Percentiles rank a stretch among this genome's conserved stretches.
These are phyloP conservation scores for Brassica balearica DNA, from an alignment of 441 rosid genomes.

Conservation along the genomic window DNA sequence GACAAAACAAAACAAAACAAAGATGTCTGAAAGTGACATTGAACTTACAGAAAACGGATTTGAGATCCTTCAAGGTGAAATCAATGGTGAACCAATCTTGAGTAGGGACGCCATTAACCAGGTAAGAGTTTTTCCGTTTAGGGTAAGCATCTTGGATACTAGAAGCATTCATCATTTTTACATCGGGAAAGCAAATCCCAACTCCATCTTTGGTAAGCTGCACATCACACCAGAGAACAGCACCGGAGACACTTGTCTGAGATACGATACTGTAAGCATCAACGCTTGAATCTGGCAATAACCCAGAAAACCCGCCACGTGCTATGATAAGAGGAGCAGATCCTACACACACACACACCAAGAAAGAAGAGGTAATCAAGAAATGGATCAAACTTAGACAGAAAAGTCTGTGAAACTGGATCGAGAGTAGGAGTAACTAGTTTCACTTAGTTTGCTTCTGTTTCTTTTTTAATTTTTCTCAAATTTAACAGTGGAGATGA, in stretches of 20 bases:
- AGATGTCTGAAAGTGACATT: not conserved
- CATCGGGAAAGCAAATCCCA: slow-evolving; percentile 80
- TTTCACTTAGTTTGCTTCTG: not conserved
- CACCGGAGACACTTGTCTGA: slow-evolving; percentile 44
- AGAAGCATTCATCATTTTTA: slow-evolving; percentile 62
- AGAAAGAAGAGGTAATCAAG: slow-evolving; percentile 9
- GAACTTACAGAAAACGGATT: slow-evolving; percentile 57
- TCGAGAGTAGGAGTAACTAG: not conserved
- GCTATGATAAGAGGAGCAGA: slow-evolving; percentile 68
- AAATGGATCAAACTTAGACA: slow-evolving; percentile 3
- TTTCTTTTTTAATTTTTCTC: too few relatives aligned
- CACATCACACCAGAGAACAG: slow-evolving; percentile 79
- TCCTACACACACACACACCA: slow-evolving; percentile 57
- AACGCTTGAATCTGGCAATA: slow-evolving; percentile 68
- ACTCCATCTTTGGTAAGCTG: slow-evolving; percentile 77
- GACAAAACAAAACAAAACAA: not conserved
- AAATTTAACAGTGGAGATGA: slow-evolving; percentile 5
- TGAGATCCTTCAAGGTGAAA: slow-evolving; percentile 54
- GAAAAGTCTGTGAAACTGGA: slow-evolving; percentile 6
- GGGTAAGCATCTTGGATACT: slow-evolving; percentile 17
- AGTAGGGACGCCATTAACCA: slow-evolving; percentile 58
- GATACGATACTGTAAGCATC: slow-evolving; percentile 59
- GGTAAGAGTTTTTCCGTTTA: slow-evolving; percentile 44
- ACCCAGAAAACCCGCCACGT: slow-evolving; percentile 89
- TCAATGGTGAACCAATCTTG: slow-evolving; percentile 78